A percentile compares a stretch with the other conserved stretches of the same genome.
Conservation (phyloP, 1,284 basidiomycete species). For the Gastroboletus turbinatus region DNA sequence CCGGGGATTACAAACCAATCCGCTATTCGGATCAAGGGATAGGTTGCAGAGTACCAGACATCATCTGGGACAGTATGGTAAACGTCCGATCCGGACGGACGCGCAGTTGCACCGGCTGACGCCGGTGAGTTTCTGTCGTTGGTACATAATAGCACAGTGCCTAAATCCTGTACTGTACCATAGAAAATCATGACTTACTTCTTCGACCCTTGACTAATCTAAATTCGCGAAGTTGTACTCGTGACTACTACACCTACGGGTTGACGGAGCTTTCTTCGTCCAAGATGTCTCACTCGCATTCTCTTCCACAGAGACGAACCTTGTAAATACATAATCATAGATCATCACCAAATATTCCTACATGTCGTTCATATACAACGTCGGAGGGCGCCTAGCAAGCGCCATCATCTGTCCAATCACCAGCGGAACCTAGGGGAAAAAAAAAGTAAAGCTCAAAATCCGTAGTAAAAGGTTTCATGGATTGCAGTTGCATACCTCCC, state of each 20-base stretch:
- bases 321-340: neutral
- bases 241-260: neutral
- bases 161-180: neutral
- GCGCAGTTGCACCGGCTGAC: neutral
- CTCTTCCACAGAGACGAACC: neutral
- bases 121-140: neutral
- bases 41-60: neutral
- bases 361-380: neutral
- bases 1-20: neutral
- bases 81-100: conserved; percentile 1
- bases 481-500: conserved; percentile 40
- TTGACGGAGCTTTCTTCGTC: neutral
- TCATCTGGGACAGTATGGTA: neutral
- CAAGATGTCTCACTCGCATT: neutral
- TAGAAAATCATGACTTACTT: neutral
- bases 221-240: neutral
- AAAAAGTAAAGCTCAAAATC: neutral
- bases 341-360: neutral
- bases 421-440: conserved; percentile 38
- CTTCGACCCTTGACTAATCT: neutral
- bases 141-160: neutral
- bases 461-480: neutral
- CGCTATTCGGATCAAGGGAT: neutral
- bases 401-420: conserved; percentile 60
- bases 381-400: conserved; percentile 35